These are phyloP conservation scores for Insectozyma bohioensis DNA, from an alignment of 1,139 yeast genomes.

Conservation along the genomic window DNA sequence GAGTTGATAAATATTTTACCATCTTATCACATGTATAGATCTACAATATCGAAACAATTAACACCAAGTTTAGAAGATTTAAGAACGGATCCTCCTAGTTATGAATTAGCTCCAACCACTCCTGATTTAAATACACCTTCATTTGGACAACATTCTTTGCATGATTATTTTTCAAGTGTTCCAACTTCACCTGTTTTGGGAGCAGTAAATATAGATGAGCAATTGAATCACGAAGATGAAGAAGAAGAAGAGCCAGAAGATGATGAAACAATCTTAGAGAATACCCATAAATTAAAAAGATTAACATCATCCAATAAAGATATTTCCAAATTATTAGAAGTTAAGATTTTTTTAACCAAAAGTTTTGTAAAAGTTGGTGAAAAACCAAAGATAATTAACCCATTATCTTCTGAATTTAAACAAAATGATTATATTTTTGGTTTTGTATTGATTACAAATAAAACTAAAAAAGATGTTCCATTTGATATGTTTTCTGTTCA, in stretches of 20 bases:
- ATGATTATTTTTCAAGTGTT: conserved; percentile 23
- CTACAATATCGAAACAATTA: conserved; percentile 37
- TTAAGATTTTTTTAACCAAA: conserved; percentile 32
- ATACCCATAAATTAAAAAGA: conserved; percentile 35
- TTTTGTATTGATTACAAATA: conserved; percentile 35
- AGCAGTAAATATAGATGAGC: conserved; percentile 6
- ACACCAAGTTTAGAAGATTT: conserved; percentile 36
- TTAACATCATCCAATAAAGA: conserved; percentile 31
- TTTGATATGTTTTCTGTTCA: conserved; percentile 45
- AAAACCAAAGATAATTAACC: conserved; percentile 29
- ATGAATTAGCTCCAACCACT: conserved; percentile 27
- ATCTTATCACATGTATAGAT: conserved; percentile 42
- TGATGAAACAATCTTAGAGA: conserved; percentile 30
- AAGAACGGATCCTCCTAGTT: conserved; percentile 35
- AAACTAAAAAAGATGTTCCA: conserved; percentile 27
- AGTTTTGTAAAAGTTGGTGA: conserved; percentile 32
- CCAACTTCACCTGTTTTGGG: conserved; percentile 20
- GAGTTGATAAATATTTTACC: conserved; percentile 40
- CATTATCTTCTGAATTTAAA: conserved; percentile 29
- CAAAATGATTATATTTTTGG: conserved; percentile 45
- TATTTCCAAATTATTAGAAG: conserved; percentile 26
- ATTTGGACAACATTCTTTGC: conserved; percentile 15
- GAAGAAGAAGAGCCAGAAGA: conserved; percentile 9
- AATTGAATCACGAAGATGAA: conserved; percentile 8
- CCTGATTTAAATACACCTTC: conserved; percentile 13